Conservation (phyloP, 371 early-diverging fungal genomes). For the Gilbertella persicaria region DNA sequence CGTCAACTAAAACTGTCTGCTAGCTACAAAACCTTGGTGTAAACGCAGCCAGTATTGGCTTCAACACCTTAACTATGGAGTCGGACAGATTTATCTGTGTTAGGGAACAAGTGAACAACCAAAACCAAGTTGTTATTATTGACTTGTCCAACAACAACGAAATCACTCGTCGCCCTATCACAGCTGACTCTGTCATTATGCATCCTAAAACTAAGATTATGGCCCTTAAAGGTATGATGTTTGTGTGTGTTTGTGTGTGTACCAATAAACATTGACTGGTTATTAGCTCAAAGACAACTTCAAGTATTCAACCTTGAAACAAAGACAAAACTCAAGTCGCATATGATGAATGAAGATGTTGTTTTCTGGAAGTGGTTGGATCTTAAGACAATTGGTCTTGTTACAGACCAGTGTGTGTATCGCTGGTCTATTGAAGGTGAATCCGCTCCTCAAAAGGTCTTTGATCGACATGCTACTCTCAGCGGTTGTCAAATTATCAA, state of each 20-base stretch:
- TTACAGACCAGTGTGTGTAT: conserved; percentile 87
- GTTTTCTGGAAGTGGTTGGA: conserved; percentile 97
- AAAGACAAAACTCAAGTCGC: conserved; percentile 93
- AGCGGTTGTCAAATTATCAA: conserved; percentile 93
- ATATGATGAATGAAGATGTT: conserved; percentile 91
- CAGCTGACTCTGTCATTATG: conserved; percentile 98
- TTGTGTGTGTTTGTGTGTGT: background rate
- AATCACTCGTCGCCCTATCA: conserved; percentile 88
- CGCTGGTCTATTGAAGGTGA: conserved; percentile 97
- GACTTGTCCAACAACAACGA: conserved; percentile 87
- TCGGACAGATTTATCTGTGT: conserved; percentile 97
- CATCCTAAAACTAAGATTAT: conserved; percentile 91
- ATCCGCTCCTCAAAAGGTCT: conserved; percentile 83
- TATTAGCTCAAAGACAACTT: conserved; percentile 82
- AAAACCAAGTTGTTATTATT: conserved; percentile 91
- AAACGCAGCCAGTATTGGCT: conserved; percentile 90
- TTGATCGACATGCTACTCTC: conserved; percentile 88
- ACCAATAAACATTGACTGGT: background rate
- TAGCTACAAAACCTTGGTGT: conserved; percentile 93
- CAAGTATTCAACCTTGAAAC: conserved; percentile 97
- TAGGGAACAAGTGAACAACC: conserved; percentile 86
- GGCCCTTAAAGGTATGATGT: conserved; percentile 85
- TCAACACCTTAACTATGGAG: conserved; percentile 96
- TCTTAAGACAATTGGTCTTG: conserved; percentile 84
- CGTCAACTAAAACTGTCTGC: background rate